Percentiles rank a stretch among this genome's conserved stretches.
phyloP scores from a whole-genome alignment of 2,329 filamentous ascomycete species.

The Ceratocystis variospora region DNA sequence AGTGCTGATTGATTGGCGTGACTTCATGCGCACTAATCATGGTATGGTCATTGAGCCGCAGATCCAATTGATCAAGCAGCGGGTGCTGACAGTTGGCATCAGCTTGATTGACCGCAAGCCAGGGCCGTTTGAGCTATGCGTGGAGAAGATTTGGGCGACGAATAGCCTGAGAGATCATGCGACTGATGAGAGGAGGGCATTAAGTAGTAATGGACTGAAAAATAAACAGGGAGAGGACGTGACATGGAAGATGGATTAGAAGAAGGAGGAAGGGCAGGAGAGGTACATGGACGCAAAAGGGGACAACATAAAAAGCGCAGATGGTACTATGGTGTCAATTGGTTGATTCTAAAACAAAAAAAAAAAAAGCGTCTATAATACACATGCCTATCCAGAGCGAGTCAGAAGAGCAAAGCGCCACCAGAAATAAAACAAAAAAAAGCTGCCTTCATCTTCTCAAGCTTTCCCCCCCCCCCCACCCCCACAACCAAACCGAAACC shows the following conservation, averaged over 20 bases:
- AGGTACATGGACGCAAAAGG: not conserved
- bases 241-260: conserved; percentile 17
- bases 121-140: conserved; percentile 74
- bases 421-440: not conserved
- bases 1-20: conserved; percentile 74
- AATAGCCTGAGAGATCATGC: conserved; percentile 34
- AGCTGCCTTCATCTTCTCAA: not conserved
- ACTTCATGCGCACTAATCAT: conserved; percentile 90
- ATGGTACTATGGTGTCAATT: conserved; percentile 1
- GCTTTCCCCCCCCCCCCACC: not conserved
- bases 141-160: conserved; percentile 83
- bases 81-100: conserved; percentile 72
- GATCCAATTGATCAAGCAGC: conserved; percentile 73
- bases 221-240: conserved; percentile 18
- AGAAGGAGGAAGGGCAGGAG: not conserved
- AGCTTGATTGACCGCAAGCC: conserved; percentile 79
- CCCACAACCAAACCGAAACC: not conserved
- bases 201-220: conserved; percentile 17
- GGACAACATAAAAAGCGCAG: not conserved
- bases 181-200: conserved; percentile 10
- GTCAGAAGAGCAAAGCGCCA: not conserved
- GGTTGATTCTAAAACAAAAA: conserved; percentile 10
- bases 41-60: conserved; percentile 88
- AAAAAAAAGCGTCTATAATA: conserved; percentile 15
- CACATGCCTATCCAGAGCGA: not conserved